Evolutionary conservation across 2,329 filamentous ascomycete species (phyloP).

Genomic region (Phaeoacremonium minimum): DNA sequence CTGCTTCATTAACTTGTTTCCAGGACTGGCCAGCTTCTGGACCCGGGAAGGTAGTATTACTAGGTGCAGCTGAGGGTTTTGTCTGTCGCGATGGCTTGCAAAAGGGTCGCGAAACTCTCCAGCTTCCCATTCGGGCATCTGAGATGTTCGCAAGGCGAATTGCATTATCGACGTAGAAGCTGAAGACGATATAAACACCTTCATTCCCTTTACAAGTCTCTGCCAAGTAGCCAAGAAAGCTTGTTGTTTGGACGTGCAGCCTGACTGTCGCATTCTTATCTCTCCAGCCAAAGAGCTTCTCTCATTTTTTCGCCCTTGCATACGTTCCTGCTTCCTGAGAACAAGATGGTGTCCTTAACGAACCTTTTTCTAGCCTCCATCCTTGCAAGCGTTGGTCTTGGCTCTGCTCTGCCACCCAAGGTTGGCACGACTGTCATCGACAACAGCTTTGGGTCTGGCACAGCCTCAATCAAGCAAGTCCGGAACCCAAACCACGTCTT

Average conservation of each 20-base stretch:
- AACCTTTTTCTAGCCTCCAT: constrained; percentile 11
- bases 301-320: not conserved
- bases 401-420: constrained; percentile 8
- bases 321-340: not conserved
- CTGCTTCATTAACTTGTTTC: not conserved
- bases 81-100: not conserved
- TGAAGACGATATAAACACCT: not conserved
- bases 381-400: constrained; percentile 10
- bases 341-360: constrained; percentile 9
- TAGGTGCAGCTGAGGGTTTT: not conserved
- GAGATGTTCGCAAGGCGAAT: not conserved
- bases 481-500: constrained; percentile 10
- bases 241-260: too few relatives aligned
- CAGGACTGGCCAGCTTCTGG: not conserved
- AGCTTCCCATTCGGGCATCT: not conserved
- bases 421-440: constrained; percentile 2
- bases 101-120: not conserved
- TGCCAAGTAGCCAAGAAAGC: too few relatives aligned
- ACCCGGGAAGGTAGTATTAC: not conserved
- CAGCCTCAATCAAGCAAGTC: constrained; percentile 11
- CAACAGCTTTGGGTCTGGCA: constrained; percentile 6
- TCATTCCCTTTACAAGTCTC: not conserved
- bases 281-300: not conserved
- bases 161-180: not conserved
- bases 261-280: too few relatives aligned